phyloP scores from a whole-genome alignment of 306 rosid genomes.

The Myrica gale region DNA sequence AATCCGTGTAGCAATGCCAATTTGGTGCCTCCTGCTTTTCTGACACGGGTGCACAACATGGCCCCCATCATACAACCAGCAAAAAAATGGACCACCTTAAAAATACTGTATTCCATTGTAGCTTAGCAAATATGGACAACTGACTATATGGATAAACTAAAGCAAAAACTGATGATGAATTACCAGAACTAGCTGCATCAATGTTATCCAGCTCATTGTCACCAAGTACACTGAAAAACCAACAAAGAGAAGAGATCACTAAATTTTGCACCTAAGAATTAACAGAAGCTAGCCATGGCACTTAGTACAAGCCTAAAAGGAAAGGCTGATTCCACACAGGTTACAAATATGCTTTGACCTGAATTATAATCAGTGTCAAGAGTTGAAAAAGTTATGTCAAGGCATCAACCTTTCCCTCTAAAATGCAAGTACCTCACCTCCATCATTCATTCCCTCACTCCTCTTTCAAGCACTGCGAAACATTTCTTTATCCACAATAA shows the following conservation, averaged over 20 bases:
- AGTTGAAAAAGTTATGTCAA: background rate
- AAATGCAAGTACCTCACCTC: background rate
- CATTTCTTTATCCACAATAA: background rate
- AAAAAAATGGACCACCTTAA: background rate
- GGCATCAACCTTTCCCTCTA: background rate
- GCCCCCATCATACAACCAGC: background rate
- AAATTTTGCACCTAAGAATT: conserved; percentile 15
- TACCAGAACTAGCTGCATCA: conserved; percentile 55
- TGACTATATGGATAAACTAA: background rate
- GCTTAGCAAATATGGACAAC: conserved; percentile 7
- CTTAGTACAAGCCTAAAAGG: background rate
- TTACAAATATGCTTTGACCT: background rate
- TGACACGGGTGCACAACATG: background rate
- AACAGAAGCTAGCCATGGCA: background rate
- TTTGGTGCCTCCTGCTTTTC: conserved; percentile 11
- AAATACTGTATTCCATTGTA: background rate
- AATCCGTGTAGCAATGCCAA: conserved; percentile 10
- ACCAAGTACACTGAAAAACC: conserved; percentile 63
- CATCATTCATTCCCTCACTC: background rate
- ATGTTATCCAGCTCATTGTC: conserved; percentile 45
- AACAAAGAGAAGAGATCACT: conserved; percentile 23
- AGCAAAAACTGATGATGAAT: conserved; percentile 21
- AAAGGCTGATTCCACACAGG: background rate
- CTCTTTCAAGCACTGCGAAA: background rate
- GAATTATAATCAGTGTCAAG: background rate